Conservation (phyloP, 148 eudicot genomes). For the Vaccinium corymbosum region DNA sequence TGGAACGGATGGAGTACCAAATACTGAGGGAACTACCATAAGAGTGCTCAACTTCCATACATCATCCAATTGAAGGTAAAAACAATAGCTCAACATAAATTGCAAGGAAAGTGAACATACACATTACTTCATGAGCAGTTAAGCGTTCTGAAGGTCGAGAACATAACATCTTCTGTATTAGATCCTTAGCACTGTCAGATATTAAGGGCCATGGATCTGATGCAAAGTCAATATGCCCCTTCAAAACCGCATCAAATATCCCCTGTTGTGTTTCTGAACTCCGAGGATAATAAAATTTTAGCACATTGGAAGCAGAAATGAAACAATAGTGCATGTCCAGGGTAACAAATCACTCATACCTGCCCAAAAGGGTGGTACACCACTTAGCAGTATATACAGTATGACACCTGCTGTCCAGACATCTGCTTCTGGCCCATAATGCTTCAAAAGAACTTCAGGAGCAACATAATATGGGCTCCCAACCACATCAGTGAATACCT, state of each 20-base stretch:
- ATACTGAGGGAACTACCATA: neutral
- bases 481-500: constrained; percentile 85
- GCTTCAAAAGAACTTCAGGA: constrained; percentile 95
- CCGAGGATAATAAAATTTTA: constrained; percentile 13
- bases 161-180: constrained; percentile 82
- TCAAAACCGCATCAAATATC: constrained; percentile 91
- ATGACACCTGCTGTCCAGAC: constrained; percentile 99
- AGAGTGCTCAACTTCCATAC: neutral
- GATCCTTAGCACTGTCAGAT: constrained; percentile 93
- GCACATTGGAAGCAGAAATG: constrained; percentile 1
- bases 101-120: constrained; percentile 40
- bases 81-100: constrained; percentile 1
- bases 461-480: constrained; percentile 99
- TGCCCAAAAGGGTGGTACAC: constrained; percentile 99
- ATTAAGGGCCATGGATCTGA: constrained; percentile 95
- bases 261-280: constrained; percentile 93
- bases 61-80: neutral
- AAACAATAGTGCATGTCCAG: neutral
- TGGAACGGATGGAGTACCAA: neutral
- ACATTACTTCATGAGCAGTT: constrained; percentile 92
- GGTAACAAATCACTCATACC: constrained; percentile 38
- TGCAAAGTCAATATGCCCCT: constrained; percentile 87
- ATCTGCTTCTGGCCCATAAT: constrained; percentile 94
- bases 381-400: constrained; percentile 88
- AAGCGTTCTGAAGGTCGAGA: constrained; percentile 61